Conservation (phyloP, 2,329 filamentous ascomycete species). For the Zymoseptoria tritici region DNA sequence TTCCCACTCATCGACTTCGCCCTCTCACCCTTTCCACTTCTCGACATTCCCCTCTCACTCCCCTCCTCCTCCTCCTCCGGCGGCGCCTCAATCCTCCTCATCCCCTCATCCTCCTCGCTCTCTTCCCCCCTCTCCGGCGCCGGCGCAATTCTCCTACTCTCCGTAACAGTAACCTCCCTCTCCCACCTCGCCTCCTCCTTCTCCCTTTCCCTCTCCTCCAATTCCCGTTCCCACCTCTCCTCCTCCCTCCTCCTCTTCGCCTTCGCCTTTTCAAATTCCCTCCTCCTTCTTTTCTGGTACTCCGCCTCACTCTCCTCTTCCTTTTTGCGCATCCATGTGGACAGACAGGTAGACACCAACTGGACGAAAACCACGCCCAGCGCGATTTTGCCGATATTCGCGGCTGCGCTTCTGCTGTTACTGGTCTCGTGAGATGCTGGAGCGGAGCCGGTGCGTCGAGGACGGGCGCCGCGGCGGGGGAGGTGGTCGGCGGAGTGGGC, state of each 20-base stretch:
- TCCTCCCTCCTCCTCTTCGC: conserved; percentile 9
- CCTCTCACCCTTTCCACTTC: not conserved
- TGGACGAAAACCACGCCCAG: conserved; percentile 7
- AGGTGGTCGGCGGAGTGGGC: not conserved
- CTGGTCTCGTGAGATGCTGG: not conserved
- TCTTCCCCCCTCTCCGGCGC: not conserved
- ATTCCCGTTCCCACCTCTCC: conserved; percentile 6
- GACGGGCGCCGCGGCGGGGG: not conserved
- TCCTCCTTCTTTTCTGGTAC: not conserved
- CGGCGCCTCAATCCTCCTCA: not conserved
- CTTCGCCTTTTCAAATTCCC: conserved; percentile 12
- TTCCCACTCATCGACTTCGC: not conserved
- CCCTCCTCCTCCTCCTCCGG: not conserved
- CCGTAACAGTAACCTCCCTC: conserved; percentile 1
- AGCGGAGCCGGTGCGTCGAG: not conserved
- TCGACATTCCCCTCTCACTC: not conserved
- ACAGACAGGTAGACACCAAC: conserved; percentile 5
- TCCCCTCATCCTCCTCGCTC: not conserved
- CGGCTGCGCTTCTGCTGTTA: not conserved
- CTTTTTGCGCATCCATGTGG: conserved; percentile 7
- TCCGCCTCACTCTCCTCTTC: conserved; percentile 10
- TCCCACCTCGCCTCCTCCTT: conserved; percentile 2
- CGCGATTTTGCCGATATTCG: conserved; percentile 10
- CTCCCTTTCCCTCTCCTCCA: conserved; percentile 1
- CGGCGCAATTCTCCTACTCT: conserved; percentile 5